Conservation (phyloP, 2,329 filamentous ascomycete genomes). For the Fusarium ramigenum region DNA sequence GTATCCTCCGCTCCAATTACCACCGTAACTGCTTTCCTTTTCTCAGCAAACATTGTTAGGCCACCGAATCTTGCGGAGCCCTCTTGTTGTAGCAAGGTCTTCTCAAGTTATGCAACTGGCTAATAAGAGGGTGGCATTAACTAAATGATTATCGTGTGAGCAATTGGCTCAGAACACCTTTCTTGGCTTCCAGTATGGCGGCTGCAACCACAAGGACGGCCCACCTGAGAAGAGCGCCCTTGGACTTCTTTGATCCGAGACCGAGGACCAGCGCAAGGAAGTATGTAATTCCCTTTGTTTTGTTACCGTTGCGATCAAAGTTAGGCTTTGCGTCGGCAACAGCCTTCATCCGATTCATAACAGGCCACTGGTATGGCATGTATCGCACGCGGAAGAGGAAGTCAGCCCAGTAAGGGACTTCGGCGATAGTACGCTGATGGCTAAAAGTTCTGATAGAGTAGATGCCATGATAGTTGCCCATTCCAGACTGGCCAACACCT, state of each 20-base stretch:
- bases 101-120: background rate
- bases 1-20: background rate
- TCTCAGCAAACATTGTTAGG: background rate
- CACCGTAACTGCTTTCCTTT: background rate
- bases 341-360: slow-evolving; percentile 56
- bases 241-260: slow-evolving; percentile 60
- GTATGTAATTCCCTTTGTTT: slow-evolving; percentile 61
- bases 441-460: slow-evolving; percentile 57
- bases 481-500: slow-evolving; percentile 59
- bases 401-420: slow-evolving; percentile 51
- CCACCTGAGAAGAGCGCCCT: slow-evolving; percentile 64
- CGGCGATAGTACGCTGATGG: slow-evolving; percentile 51
- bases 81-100: background rate
- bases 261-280: slow-evolving; percentile 62
- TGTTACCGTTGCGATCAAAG: slow-evolving; percentile 69
- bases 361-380: slow-evolving; percentile 64
- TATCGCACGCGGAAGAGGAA: slow-evolving; percentile 72
- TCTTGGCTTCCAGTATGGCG: slow-evolving; percentile 49
- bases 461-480: slow-evolving; percentile 59
- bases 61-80: background rate
- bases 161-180: slow-evolving; percentile 47
- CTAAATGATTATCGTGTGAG: slow-evolving; percentile 32
- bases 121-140: background rate
- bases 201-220: slow-evolving; percentile 52
- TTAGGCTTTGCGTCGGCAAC: slow-evolving; percentile 60